A percentile compares a stretch with the other conserved stretches of the same genome.
These are phyloP conservation scores for Candida sanyaensis DNA, from an alignment of 1,139 yeast genomes.

Conservation along the genomic window DNA sequence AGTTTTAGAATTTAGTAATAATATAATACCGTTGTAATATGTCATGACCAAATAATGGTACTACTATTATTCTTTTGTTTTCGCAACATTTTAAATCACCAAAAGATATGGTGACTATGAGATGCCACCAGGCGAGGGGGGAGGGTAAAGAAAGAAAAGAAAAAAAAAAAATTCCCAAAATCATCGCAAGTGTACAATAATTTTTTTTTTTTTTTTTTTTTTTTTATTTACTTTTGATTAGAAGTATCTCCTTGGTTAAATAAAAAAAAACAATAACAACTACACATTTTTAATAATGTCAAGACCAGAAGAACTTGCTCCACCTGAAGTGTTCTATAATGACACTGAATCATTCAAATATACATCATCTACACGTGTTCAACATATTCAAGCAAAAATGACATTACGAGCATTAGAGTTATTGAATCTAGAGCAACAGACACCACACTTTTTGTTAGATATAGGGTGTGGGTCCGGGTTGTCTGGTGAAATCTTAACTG, in stretches of 20 bases:
- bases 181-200: conserved; percentile 1
- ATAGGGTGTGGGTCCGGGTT: conserved; percentile 98
- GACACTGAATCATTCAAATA: conserved; percentile 88
- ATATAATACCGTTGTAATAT: neutral
- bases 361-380: conserved; percentile 92
- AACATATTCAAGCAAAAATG: conserved; percentile 97
- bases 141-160: neutral
- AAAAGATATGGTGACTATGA: no score
- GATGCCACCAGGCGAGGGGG: neutral
- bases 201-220: conserved; percentile 1
- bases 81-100: neutral
- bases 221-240: neutral
- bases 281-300: conserved; percentile 60
- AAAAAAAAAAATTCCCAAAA: conserved; percentile 5
- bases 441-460: conserved; percentile 78
- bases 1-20: neutral
- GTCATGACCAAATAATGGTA: neutral
- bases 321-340: conserved; percentile 94
- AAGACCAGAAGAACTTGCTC: conserved; percentile 96
- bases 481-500: conserved; percentile 89
- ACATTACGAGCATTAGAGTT: conserved; percentile 90
- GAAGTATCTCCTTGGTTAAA: neutral
- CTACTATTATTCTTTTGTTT: neutral
- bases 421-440: conserved; percentile 63
- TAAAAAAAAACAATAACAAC: neutral